phyloP scores from a whole-genome alignment of 2,329 filamentous ascomycete species.

The Nannizzia gypsea region DNA sequence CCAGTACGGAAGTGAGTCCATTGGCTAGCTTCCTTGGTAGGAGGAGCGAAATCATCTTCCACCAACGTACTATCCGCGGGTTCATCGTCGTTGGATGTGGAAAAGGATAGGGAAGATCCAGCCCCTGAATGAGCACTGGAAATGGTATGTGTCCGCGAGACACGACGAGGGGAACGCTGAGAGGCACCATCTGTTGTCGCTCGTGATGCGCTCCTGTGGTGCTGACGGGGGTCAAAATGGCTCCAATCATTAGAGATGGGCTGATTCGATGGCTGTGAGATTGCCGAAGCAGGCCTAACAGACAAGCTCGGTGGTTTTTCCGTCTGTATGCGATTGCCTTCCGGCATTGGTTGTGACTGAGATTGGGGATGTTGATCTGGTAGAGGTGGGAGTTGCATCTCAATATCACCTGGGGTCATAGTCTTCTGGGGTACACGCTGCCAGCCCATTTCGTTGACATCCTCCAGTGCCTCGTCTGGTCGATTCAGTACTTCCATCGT shows the following conservation, averaged over 20 bases:
- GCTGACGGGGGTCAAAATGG: background rate
- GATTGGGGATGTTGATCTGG: background rate
- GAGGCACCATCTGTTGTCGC: background rate
- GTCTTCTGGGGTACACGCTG: constrained; percentile 5
- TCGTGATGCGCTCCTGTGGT: background rate
- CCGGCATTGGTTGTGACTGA: background rate
- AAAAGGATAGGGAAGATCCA: background rate
- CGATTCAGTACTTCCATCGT: constrained; percentile 44
- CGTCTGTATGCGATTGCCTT: background rate
- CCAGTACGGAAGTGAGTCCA: constrained; percentile 10
- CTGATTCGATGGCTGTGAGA: background rate
- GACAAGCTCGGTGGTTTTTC: background rate
- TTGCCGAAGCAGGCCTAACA: background rate
- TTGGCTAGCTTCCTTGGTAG: constrained; percentile 5
- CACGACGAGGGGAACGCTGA: background rate
- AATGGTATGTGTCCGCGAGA: background rate
- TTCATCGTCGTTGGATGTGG: background rate
- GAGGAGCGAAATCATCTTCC: background rate
- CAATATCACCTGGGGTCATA: background rate
- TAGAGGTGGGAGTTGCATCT: constrained; percentile 1
- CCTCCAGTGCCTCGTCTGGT: constrained; percentile 15
- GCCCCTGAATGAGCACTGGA: background rate
- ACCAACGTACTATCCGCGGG: background rate
- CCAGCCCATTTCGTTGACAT: constrained; percentile 4
- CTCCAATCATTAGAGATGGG: background rate